Conservation (phyloP, 208 protist species). For the Crithidia mellificae region DNA sequence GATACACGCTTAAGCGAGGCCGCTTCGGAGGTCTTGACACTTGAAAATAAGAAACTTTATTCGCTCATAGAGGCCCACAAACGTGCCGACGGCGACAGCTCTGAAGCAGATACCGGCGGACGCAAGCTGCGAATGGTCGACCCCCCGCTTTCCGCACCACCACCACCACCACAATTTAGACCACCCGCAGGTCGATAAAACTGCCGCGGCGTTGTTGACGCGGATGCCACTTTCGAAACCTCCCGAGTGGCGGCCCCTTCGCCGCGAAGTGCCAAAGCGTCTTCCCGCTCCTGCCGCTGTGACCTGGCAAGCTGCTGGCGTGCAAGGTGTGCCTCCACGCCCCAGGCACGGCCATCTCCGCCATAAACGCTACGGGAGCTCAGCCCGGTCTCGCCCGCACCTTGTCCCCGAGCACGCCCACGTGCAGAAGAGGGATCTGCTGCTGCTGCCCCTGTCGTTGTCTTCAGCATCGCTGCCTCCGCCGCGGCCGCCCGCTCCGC, state of each 20-base stretch:
- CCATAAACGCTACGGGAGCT: slow-evolving; percentile 24
- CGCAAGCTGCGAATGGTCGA: slow-evolving; percentile 34
- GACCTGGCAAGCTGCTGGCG: slow-evolving; percentile 25
- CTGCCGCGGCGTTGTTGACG: background rate
- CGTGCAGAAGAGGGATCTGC: too few relatives aligned
- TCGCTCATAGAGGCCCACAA: slow-evolving; percentile 4
- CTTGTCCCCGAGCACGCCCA: too few relatives aligned
- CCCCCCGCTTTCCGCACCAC: too few relatives aligned
- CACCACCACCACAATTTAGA: too few relatives aligned
- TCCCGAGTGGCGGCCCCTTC: background rate
- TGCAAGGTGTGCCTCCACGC: slow-evolving; percentile 21
- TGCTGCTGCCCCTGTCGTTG: slow-evolving; percentile 17
- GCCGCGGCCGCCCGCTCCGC: slow-evolving; percentile 38
- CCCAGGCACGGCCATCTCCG: slow-evolving; percentile 25
- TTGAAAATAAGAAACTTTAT: background rate
- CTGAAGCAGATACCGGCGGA: slow-evolving; percentile 16
- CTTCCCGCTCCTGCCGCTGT: slow-evolving; percentile 11
- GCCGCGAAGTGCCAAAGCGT: background rate
- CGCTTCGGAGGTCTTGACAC: too few relatives aligned
- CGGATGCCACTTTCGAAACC: background rate
- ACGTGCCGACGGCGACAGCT: background rate
- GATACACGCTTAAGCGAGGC: too few relatives aligned
- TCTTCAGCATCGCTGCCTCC: slow-evolving; percentile 9
- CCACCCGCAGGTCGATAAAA: background rate
- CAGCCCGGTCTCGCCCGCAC: too few relatives aligned